Evolutionary conservation across 2,329 filamentous ascomycete species (phyloP), one percentile per base, ranked within the genome.

Genomic region (Penicillium sp.): DNA sequence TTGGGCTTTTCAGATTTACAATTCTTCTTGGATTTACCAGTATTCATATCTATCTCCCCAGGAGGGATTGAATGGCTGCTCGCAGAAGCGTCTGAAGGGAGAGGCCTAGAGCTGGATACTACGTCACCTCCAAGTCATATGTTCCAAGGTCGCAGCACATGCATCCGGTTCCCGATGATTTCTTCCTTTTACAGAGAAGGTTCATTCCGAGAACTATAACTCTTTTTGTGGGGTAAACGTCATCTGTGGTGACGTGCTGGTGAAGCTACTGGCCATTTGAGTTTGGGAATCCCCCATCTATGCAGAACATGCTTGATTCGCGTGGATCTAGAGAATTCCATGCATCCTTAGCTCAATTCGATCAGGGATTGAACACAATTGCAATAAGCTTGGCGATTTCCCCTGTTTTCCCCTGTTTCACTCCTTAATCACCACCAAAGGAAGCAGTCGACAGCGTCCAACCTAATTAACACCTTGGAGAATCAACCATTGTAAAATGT

Each of bases 51-150:
- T 6, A 5, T 27, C 5, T 27, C 24, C 6, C 24, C 8, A 8
- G 24, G 8, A 27, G 8, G 5, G 24, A 27, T 27, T 27, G 24
- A 27, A 27, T 6, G 24, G 24, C 8, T 5, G 24, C 8, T 5
- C n/a, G 40, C 11, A 16, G 14, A 51, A 18, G 22, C 40, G 52
- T 52, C 21, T 44, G 36, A 40, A 32, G 51, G 43, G 42, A 16
- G 36, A 29, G 55, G 43, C 47, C 52, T 34, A 49, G 55, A 38
- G 21, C 53, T 43, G 52, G 21, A 36, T 27, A 29, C 53, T 63
- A 67, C 65, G 65, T 67, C 65, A 67, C 62, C 57, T 55, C 46
- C 55, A 49, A 51, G 56, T 67, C 65, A 67, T 67, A 36, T 47
- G 10, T n/a, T 27, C 45, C 32, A 36, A 29, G 45, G 29, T 43